phyloP scores from a whole-genome alignment of 192 early-diverging fungal species.

The Coemansia sp. region DNA sequence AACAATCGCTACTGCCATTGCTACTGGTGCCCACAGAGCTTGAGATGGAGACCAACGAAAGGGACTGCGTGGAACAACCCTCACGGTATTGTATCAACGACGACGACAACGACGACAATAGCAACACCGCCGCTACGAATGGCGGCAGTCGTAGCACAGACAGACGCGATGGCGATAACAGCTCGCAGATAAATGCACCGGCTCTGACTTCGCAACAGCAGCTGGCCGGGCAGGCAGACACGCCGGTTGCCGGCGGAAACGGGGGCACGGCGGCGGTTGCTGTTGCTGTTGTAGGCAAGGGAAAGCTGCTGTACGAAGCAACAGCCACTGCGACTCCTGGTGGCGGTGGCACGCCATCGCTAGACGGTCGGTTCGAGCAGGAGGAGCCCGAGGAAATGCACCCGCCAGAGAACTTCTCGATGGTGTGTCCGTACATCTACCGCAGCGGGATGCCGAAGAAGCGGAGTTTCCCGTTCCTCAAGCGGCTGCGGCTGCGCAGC shows the following conservation, averaged over 20 bases:
- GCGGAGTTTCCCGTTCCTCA: constrained; percentile 88
- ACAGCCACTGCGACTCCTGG: no score
- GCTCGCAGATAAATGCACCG: constrained; percentile 31
- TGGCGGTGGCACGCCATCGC: no score
- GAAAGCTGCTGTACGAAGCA: neutral
- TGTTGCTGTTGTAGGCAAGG: neutral
- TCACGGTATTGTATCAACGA: no score
- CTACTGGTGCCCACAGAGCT: no score
- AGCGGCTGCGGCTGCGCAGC: constrained; percentile 82
- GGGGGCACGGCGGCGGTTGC: neutral
- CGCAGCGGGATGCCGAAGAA: constrained; percentile 90
- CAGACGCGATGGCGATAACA: neutral
- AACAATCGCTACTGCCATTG: no score
- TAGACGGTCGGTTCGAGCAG: neutral
- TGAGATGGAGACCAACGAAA: no score
- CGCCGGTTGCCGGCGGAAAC: neutral
- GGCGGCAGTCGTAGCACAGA: no score
- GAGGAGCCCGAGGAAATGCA: constrained; percentile 61
- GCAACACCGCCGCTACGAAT: no score
- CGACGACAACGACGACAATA: no score
- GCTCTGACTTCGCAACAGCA: constrained; percentile 16
- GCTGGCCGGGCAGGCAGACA: neutral
- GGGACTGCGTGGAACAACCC: no score
- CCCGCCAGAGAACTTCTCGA: constrained; percentile 93
- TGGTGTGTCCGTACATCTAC: constrained; percentile 94